These are phyloP conservation scores for Pleoardoris graminearum DNA, from an alignment of 2,329 filamentous ascomycete species.

Conservation along the genomic window DNA sequence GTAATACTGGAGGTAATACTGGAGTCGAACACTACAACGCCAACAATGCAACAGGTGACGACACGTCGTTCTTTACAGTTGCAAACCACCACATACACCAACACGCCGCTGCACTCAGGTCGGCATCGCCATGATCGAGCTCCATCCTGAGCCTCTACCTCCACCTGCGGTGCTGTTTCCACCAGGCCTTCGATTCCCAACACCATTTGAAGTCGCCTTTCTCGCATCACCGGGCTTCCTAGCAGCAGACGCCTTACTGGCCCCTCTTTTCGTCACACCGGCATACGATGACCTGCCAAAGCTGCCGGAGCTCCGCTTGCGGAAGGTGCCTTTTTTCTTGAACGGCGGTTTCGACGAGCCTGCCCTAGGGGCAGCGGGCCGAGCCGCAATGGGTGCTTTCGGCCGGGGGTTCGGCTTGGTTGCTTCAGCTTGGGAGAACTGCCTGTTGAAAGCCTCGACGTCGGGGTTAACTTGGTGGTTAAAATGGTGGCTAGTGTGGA, in stretches of 20 bases:
- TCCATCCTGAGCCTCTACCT: conserved; percentile 17
- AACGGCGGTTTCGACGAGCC: conserved; percentile 20
- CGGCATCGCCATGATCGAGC: conserved; percentile 34
- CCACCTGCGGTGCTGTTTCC: conserved; percentile 9
- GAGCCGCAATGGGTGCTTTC: conserved; percentile 16
- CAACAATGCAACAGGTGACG: background rate
- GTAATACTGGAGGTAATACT: no score
- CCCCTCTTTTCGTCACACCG: conserved; percentile 25
- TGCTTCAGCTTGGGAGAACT: conserved; percentile 25
- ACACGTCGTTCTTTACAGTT: background rate
- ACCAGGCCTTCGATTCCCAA: conserved; percentile 15
- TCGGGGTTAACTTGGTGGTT: conserved; percentile 27
- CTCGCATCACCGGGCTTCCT: conserved; percentile 9
- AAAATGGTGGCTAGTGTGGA: conserved; percentile 37
- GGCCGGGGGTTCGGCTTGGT: conserved; percentile 8
- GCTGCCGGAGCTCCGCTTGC: conserved; percentile 24
- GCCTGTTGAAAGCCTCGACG: conserved; percentile 36
- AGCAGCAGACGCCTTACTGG: conserved; percentile 18
- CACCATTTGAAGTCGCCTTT: conserved; percentile 15
- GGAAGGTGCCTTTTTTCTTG: conserved; percentile 22
- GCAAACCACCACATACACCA: background rate
- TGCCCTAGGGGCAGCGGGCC: conserved; percentile 16
- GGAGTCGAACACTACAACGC: background rate
- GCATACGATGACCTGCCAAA: conserved; percentile 18
- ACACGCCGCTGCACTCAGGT: conserved; percentile 19